Percentiles rank a stretch among this genome's conserved stretches.
Evolutionary conservation across 2,329 filamentous ascomycete species (phyloP).

Genomic region (Venturia asperata): DNA sequence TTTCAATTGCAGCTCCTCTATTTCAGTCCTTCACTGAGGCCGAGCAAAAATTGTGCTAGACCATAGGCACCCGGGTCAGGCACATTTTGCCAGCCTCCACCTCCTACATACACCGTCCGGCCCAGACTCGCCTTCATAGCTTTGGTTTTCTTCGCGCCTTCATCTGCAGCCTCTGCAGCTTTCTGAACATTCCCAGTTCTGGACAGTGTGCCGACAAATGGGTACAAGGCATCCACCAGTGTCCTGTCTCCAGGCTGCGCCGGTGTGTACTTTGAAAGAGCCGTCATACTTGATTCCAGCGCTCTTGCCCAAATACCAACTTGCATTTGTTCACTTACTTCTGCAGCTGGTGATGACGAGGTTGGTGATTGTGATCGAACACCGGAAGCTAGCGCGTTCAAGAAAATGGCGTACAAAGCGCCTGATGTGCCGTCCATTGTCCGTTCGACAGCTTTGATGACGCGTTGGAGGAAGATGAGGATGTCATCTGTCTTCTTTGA

Average conservation of each 20-base stretch:
- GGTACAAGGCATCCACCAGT: conserved; percentile 79
- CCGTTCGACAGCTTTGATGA: conserved; percentile 58
- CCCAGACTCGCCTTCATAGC: conserved; percentile 88
- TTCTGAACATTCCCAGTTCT: conserved; percentile 58
- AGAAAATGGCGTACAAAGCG: conserved; percentile 80
- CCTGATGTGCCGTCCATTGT: conserved; percentile 70
- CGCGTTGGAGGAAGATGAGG: conserved; percentile 52
- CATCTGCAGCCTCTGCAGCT: conserved; percentile 67
- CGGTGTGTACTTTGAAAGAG: conserved; percentile 77
- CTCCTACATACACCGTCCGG: conserved; percentile 73
- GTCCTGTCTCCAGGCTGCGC: conserved; percentile 86
- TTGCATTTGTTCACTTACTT: conserved; percentile 23
- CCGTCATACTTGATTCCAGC: conserved; percentile 61
- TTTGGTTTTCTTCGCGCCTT: conserved; percentile 77
- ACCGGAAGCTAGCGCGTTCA: conserved; percentile 74
- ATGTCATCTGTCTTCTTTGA: conserved; percentile 48
- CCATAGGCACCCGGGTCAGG: conserved; percentile 70
- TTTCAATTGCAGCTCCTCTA: conserved; percentile 8
- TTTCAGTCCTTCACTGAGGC: conserved; percentile 52
- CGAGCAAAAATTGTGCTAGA: conserved; percentile 76
- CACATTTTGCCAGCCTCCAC: conserved; percentile 63
- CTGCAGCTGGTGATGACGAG: conserved; percentile 36
- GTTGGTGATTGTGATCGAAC: conserved; percentile 48
- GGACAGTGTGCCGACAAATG: conserved; percentile 70
- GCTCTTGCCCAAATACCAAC: conserved; percentile 55